These are phyloP conservation scores for Geranomyces michiganensis DNA, from an alignment of 192 early-diverging fungal genomes.

Conservation along the genomic window DNA sequence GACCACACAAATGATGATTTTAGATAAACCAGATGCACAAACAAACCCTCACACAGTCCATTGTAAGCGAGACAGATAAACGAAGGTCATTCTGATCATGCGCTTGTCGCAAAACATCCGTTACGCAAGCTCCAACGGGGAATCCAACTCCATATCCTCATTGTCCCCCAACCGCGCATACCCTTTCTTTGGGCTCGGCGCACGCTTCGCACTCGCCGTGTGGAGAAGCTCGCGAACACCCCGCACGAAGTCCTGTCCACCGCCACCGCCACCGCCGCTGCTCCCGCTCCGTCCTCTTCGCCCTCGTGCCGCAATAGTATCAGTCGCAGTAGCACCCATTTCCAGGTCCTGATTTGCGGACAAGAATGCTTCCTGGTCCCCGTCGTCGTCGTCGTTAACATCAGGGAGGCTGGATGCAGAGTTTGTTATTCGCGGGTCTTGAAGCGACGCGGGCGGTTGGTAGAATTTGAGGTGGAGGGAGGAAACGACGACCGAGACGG, in stretches of 20 bases:
- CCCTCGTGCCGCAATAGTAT: too few relatives aligned
- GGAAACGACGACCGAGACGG: constrained; percentile 88
- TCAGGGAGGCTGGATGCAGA: not conserved
- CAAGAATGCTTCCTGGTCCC: not conserved
- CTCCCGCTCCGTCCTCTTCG: constrained; percentile 1
- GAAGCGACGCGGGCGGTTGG: constrained; percentile 22
- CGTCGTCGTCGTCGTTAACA: not conserved
- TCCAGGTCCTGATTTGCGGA: not conserved
- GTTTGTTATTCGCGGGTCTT: not conserved
- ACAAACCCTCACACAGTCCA: too few relatives aligned
- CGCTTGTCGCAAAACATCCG: too few relatives aligned
- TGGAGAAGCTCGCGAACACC: constrained; percentile 11
- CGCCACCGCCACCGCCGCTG: not conserved
- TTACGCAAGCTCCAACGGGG: constrained; percentile 17
- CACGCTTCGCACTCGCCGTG: not conserved
- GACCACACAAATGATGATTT: too few relatives aligned
- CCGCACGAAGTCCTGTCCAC: constrained; percentile 1
- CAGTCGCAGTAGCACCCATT: not conserved
- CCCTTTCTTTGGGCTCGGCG: constrained; percentile 14
- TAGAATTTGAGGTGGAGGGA: constrained; percentile 84
- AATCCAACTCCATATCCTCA: constrained; percentile 14
- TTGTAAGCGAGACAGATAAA: too few relatives aligned
- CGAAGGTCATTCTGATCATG: too few relatives aligned
- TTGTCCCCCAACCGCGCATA: constrained; percentile 13
- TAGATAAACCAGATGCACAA: too few relatives aligned